Percentiles rank a stretch among this genome's conserved stretches.
Evolutionary conservation across 1,139 yeast genomes (phyloP).

Genomic region (Saccharomyces hybrid): DNA sequence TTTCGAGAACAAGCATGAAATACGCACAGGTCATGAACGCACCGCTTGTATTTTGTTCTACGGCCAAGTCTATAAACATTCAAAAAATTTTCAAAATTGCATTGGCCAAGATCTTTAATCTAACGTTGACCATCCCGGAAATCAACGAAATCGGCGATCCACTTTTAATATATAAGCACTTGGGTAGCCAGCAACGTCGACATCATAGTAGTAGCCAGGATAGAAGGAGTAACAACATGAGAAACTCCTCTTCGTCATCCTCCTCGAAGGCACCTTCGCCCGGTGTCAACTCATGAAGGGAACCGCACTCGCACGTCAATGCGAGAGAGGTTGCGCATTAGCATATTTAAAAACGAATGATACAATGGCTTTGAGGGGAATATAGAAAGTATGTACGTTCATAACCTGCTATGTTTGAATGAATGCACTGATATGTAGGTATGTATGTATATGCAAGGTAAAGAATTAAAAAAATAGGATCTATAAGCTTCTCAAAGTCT

Average conservation of each 20-base stretch:
- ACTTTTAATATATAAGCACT: conserved; percentile 54
- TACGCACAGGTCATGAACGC: conserved; percentile 91
- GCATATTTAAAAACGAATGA: background rate
- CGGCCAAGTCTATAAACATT: conserved; percentile 86
- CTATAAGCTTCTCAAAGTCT: conserved; percentile 20
- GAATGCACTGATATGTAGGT: background rate
- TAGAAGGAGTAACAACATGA: background rate
- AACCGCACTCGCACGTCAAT: background rate
- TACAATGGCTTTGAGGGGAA: background rate
- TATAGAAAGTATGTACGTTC: background rate
- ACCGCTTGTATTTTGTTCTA: conserved; percentile 83
- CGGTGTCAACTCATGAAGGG: background rate
- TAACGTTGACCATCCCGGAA: conserved; percentile 78
- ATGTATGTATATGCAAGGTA: background rate
- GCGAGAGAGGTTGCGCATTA: background rate
- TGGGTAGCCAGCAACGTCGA: conserved; percentile 16
- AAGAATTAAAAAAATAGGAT: background rate
- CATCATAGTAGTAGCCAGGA: background rate
- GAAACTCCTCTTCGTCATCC: background rate
- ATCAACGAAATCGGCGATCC: conserved; percentile 84
- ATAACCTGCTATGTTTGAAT: background rate
- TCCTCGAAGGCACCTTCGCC: background rate
- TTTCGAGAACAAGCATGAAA: conserved; percentile 76
- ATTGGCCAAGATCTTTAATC: conserved; percentile 84
- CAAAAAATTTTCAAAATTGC: conserved; percentile 92